Conservation (phyloP, 441 rosid species). For the Adansonia gregorii region DNA sequence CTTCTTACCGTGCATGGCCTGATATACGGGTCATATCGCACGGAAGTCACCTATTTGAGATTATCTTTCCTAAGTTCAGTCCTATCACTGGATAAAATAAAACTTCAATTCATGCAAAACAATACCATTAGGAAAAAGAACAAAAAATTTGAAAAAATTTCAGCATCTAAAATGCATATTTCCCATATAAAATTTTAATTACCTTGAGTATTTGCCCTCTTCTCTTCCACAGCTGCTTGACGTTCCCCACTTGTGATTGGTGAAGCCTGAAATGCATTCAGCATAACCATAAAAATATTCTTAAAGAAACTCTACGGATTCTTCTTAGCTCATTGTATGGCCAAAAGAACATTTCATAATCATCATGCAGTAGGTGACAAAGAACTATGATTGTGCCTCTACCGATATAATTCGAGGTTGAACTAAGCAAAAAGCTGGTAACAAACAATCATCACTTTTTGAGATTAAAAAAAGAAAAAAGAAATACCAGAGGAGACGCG, state of each 20-base stretch:
- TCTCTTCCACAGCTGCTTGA: slow-evolving; percentile 73
- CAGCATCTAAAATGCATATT: slow-evolving; percentile 10
- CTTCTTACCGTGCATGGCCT: neutral
- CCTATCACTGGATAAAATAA: neutral
- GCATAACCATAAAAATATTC: neutral
- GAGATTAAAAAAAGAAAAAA: neutral
- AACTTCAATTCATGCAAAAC: neutral
- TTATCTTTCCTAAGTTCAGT: slow-evolving; percentile 15
- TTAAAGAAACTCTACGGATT: neutral
- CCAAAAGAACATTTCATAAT: neutral
- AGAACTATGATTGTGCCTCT: neutral
- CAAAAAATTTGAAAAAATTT: neutral
- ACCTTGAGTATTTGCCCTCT: slow-evolving; percentile 84
- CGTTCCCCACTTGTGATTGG: slow-evolving; percentile 70
- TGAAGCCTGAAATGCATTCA: slow-evolving; percentile 63
- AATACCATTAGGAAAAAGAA: neutral
- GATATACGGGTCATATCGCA: neutral
- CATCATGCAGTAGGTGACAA: neutral
- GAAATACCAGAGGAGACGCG: too few relatives aligned
- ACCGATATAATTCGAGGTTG: neutral
- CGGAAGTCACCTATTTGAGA: neutral
- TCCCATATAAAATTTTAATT: slow-evolving; percentile 26
- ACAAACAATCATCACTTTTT: neutral
- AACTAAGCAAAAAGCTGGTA: neutral
- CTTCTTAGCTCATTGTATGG: neutral